A percentile compares a stretch with the other conserved stretches of the same genome.
Evolutionary conservation across 441 rosid genomes (phyloP).

Genomic region (Gossypium lobatum): DNA sequence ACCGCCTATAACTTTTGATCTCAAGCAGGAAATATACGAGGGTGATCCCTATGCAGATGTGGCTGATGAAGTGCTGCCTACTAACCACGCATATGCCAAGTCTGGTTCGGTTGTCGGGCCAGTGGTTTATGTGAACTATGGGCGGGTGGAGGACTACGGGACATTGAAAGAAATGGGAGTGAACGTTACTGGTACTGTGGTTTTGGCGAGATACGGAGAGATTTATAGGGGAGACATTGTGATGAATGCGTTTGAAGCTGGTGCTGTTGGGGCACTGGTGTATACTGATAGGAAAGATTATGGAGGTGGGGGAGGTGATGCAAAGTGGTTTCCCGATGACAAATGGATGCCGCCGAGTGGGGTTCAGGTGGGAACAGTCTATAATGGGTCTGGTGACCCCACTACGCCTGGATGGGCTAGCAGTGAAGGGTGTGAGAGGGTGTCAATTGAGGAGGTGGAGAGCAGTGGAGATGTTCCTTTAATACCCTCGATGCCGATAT

Average conservation of each 20-base stretch:
- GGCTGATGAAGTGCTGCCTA: constrained; percentile 44
- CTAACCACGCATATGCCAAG: constrained; percentile 76
- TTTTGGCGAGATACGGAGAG: constrained; percentile 58
- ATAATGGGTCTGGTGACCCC: constrained; percentile 61
- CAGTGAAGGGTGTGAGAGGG: constrained; percentile 67
- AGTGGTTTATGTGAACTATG: constrained; percentile 68
- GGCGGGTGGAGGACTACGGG: constrained; percentile 58
- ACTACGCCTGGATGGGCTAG: constrained; percentile 92
- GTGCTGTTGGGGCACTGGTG: constrained; percentile 56
- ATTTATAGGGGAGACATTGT: constrained; percentile 79
- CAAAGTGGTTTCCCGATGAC: constrained; percentile 56
- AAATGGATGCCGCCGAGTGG: constrained; percentile 89
- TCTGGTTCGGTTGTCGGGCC: constrained; percentile 58
- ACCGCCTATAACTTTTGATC: constrained; percentile 31
- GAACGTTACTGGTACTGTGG: constrained; percentile 45
- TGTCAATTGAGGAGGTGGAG: constrained; percentile 56
- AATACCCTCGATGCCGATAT: constrained; percentile 77
- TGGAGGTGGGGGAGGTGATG: constrained; percentile 46
- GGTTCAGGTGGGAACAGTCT: constrained; percentile 77
- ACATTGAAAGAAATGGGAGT: constrained; percentile 44
- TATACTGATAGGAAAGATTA: constrained; percentile 70
- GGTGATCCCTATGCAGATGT: constrained; percentile 54
- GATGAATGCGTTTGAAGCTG: constrained; percentile 52
- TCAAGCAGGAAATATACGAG: constrained; percentile 46
- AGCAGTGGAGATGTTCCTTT: constrained; percentile 44